Base-by-base conservation (phyloP, 192 early-diverging fungal species). In the Obelidium mucronatum region DNA sequence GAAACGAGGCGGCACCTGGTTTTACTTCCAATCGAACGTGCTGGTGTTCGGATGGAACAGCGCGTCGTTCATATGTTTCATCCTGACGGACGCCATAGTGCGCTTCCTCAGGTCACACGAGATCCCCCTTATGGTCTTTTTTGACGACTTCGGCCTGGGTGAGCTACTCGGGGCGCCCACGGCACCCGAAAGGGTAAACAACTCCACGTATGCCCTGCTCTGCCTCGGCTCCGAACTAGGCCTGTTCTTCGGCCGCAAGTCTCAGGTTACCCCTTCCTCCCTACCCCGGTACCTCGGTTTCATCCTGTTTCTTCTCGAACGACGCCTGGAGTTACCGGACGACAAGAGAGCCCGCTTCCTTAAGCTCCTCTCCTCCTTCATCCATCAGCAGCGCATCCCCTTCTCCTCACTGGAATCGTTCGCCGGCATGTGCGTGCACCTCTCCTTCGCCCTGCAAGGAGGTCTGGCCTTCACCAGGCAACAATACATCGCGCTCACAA, bases 361-460 rank as follows among this genome's bases (percentile, higher is more conserved):
- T 60, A 30, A 13, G 11, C 58, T 60, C 58, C 58, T 60, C 11
- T 22, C 11, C 48, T 51, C 48, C 22, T 51, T 51, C 48, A 51
- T 51, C 11, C 8, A 51, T 22, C 11, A 51, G 48, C 48, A 51
- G 48, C 58, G 30, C 1, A 30, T 60, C 13, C 58, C 17, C 30
- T 60, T 60, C 30, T 17, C 58, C 58, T 26, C 58, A 17, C 58
- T 60, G 11, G 58, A 60, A 60, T 1, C 0, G 11, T 60, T 60
- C 30, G 58, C 30, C 30, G 58, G 58, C 19, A 60, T 26, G 58
- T 60, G 58, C 1, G 1, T 30, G 22, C 58, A 60, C 30, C 58
- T 60, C 58, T 60, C 58, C 58, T 30, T 60, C 30, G 58, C 58
- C 58, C 58, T 60, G 13, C 58, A 60, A 30, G 58, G 58, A 13